These are phyloP conservation scores for Oryza coarctata DNA, from an alignment of 176 grass and related monocot genomes.

Conservation along the genomic window DNA sequence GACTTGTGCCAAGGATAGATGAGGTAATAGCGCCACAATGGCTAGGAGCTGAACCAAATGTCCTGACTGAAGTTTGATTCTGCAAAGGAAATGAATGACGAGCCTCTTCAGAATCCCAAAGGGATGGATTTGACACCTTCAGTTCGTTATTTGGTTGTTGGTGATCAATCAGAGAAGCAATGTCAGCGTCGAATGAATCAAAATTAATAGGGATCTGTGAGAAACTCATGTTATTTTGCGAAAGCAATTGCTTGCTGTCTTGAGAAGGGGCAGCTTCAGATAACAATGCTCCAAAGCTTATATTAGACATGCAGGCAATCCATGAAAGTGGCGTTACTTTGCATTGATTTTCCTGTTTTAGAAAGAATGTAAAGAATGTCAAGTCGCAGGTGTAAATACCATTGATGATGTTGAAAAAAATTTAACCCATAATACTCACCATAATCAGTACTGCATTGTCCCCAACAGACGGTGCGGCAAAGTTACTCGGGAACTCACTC, in stretches of 20 bases:
- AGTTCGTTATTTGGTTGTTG: conserved; percentile 55
- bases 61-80: conserved; percentile 37
- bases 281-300: conserved; percentile 83
- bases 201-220: conserved; percentile 57
- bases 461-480: conserved; percentile 21
- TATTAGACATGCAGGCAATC: conserved; percentile 75
- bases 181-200: conserved; percentile 95
- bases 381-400: conserved; percentile 21
- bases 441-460: conserved; percentile 19
- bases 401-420: conserved; percentile 3
- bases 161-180: conserved; percentile 60
- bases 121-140: conserved; percentile 43
- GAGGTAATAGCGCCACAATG: conserved; percentile 18
- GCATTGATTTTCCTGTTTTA: conserved; percentile 53
- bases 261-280: conserved; percentile 56
- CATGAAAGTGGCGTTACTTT: conserved; percentile 58
- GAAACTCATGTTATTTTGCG: conserved; percentile 50
- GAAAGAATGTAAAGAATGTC: conserved; percentile 26
- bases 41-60: conserved; percentile 28
- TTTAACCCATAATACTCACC: conserved; percentile 33
- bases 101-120: conserved; percentile 88
- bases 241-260: conserved; percentile 50
- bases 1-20: conserved; percentile 32
- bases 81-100: conserved; percentile 71
- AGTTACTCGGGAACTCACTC: conserved; percentile 38